These are phyloP conservation scores for Cylindrodendrum hubeiense DNA, from an alignment of 2,329 filamentous ascomycete species.

Conservation along the genomic window DNA sequence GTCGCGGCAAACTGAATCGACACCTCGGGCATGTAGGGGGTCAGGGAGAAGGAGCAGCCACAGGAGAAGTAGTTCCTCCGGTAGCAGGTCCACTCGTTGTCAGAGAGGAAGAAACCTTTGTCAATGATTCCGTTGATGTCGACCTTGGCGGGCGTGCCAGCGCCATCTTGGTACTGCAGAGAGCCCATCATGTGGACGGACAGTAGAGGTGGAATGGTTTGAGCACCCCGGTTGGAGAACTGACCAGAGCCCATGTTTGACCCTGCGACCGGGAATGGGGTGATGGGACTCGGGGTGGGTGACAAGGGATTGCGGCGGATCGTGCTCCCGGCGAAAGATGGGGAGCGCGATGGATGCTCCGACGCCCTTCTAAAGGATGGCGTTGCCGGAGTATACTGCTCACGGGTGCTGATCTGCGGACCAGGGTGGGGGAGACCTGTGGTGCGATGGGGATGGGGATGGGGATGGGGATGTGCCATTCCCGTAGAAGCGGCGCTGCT, in stretches of 20 bases:
- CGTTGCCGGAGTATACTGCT: conserved; percentile 65
- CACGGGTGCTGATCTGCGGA: conserved; percentile 62
- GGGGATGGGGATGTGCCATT: conserved; percentile 68
- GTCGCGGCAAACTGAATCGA: conserved; percentile 64
- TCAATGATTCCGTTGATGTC: conserved; percentile 86
- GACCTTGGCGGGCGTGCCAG: conserved; percentile 68
- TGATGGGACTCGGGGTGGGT: conserved; percentile 63
- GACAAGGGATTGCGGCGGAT: conserved; percentile 66
- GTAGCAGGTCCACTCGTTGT: conserved; percentile 92
- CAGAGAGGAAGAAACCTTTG: conserved; percentile 87
- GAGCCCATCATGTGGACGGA: conserved; percentile 66
- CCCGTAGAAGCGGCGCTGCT: conserved; percentile 65
- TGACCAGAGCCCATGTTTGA: conserved; percentile 64
- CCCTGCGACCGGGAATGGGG: conserved; percentile 56
- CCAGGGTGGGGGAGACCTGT: conserved; percentile 65
- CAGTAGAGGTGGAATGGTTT: conserved; percentile 65
- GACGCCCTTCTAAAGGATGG: conserved; percentile 63
- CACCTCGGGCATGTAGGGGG: conserved; percentile 65
- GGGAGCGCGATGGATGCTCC: conserved; percentile 65
- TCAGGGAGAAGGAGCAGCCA: conserved; percentile 80
- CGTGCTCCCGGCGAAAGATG: conserved; percentile 59
- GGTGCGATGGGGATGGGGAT: conserved; percentile 53
- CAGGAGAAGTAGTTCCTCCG: conserved; percentile 92
- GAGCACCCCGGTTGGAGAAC: conserved; percentile 48
- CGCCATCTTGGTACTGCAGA: conserved; percentile 70